Evolutionary conservation across 176 grass and related monocot genomes (phyloP).

Genomic region (Otatea glauca): DNA sequence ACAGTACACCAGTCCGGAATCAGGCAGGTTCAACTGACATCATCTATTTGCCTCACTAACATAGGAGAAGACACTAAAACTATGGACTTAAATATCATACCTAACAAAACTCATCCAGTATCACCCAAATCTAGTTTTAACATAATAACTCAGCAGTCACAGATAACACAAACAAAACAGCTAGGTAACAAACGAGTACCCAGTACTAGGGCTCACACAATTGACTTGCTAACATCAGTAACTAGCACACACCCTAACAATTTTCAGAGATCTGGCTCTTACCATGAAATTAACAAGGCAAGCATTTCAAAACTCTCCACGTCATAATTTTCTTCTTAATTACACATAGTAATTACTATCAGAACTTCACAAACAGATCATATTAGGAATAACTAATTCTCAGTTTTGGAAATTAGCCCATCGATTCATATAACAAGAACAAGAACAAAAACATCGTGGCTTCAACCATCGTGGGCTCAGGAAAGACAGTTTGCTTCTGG

Average conservation of each 20-base stretch:
- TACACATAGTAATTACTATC: neutral
- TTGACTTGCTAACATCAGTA: slow-evolving; percentile 10
- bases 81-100: neutral
- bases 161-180: neutral
- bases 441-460: no score
- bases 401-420: neutral
- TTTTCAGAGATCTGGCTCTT: neutral
- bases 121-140: slow-evolving; percentile 2
- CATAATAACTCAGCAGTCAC: neutral
- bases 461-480: no score
- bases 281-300: neutral
- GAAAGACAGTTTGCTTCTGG: no score
- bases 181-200: slow-evolving; percentile 2
- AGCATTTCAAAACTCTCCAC: neutral
- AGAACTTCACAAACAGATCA: slow-evolving; percentile 3
- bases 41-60: neutral
- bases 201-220: neutral
- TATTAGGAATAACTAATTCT: neutral
- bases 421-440: neutral
- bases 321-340: neutral
- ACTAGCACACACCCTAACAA: slow-evolving; percentile 9
- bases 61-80: slow-evolving; percentile 1
- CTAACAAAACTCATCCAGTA: neutral
- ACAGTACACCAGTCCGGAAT: neutral
- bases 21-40: neutral